These are phyloP conservation scores for Tricladium varicosporioides DNA, from an alignment of 2,329 filamentous ascomycete genomes.

Conservation along the genomic window DNA sequence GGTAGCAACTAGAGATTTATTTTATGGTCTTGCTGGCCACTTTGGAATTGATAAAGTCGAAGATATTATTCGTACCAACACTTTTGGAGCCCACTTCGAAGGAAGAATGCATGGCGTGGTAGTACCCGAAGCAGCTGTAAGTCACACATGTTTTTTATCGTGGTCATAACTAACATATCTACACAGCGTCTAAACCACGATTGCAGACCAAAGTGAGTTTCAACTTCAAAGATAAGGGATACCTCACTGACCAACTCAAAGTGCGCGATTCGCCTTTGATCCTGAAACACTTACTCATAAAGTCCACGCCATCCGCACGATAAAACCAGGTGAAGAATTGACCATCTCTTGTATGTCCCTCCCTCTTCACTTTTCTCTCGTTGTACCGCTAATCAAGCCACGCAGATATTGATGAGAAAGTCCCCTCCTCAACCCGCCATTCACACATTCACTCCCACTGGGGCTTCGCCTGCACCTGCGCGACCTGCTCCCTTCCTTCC, in stretches of 20 bases:
- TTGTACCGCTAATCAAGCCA: not conserved
- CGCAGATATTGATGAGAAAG: conserved; percentile 14
- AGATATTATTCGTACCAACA: conserved; percentile 14
- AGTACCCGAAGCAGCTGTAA: conserved; percentile 15
- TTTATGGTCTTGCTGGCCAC: conserved; percentile 10
- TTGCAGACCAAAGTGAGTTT: conserved; percentile 13
- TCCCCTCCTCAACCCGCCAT: conserved; percentile 1
- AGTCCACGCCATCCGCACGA: conserved; percentile 15
- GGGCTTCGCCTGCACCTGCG: conserved; percentile 16
- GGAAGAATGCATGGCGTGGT: conserved; percentile 9
- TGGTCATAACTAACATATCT: not conserved
- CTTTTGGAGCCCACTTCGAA: conserved; percentile 10
- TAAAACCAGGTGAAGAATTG: conserved; percentile 15
- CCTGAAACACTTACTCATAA: conserved; percentile 9
- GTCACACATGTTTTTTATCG: not conserved
- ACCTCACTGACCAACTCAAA: not conserved
- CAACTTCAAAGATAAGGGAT: not conserved
- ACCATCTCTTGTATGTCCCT: conserved; percentile 11
- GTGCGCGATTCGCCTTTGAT: conserved; percentile 15
- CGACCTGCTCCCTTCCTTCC: conserved; percentile 4
- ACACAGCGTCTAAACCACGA: conserved; percentile 15
- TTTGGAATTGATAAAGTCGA: conserved; percentile 12
- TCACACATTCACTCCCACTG: conserved; percentile 9
- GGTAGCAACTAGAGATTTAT: not conserved
- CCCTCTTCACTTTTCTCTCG: not conserved